Conservation (phyloP, 23 red algal genomes). For the Gracilaria domingensis region DNA sequence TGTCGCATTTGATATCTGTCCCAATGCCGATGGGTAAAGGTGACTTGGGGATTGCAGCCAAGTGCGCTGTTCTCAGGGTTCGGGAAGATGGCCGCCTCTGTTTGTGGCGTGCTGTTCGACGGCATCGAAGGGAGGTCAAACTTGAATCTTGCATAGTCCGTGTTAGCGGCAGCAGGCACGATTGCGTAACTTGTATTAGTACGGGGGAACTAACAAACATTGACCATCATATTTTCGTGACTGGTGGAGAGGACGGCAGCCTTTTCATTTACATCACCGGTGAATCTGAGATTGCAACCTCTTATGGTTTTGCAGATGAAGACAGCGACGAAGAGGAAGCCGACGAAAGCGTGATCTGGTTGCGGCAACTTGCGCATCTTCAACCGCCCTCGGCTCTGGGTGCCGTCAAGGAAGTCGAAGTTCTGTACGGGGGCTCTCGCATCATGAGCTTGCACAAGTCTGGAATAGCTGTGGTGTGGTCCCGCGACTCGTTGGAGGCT, state of each 20-base stretch:
- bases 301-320: neutral
- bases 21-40: conserved; percentile 24
- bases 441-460: conserved; percentile 38
- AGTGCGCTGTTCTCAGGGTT: conserved; percentile 39
- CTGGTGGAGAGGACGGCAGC: conserved; percentile 57
- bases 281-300: conserved; percentile 33
- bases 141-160: conserved; percentile 41
- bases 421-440: conserved; percentile 37
- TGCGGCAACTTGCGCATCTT: conserved; percentile 55
- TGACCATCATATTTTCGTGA: conserved; percentile 43
- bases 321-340: conserved; percentile 49
- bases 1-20: conserved; percentile 35
- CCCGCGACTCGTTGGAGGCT: conserved; percentile 29
- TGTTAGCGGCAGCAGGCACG: conserved; percentile 26
- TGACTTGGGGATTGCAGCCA: conserved; percentile 3
- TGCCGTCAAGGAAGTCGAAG: conserved; percentile 42
- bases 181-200: conserved; percentile 26
- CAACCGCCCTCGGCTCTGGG: neutral
- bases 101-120: conserved; percentile 37
- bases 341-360: conserved; percentile 40
- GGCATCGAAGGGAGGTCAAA: conserved; percentile 20
- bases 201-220: conserved; percentile 29
- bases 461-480: conserved; percentile 51
- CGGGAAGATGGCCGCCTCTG: conserved; percentile 36
- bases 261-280: conserved; percentile 50